Percentiles rank a stretch among this genome's conserved stretches.
These are phyloP conservation scores for Pythium periplocum DNA, from an alignment of 352 stramenopile species.

Conservation along the genomic window DNA sequence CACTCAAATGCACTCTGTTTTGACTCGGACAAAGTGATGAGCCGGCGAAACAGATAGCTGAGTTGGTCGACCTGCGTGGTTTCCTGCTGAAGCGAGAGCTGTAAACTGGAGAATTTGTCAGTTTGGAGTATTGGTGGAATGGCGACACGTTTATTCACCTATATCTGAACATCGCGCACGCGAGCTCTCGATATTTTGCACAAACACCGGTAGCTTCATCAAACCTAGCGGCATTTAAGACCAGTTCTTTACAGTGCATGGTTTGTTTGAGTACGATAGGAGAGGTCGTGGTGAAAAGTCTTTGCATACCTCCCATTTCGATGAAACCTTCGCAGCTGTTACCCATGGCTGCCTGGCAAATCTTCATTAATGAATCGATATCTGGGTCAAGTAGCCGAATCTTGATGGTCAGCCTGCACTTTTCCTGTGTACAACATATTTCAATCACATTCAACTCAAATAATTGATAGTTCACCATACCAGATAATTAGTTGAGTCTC, in stretches of 20 bases:
- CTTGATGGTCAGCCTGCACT: slow-evolving; percentile 45
- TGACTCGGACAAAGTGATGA: slow-evolving; percentile 46
- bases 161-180: slow-evolving; percentile 55
- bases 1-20: slow-evolving; percentile 41
- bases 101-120: slow-evolving; percentile 30
- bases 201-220: slow-evolving; percentile 39
- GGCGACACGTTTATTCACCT: slow-evolving; percentile 20
- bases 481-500: slow-evolving; percentile 26
- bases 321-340: slow-evolving; percentile 30
- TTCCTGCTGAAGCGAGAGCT: slow-evolving; percentile 47
- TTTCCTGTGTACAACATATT: slow-evolving; percentile 23
- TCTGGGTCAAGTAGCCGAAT: slow-evolving; percentile 55
- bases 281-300: background rate
- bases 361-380: slow-evolving; percentile 36
- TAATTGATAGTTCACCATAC: slow-evolving; percentile 12
- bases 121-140: no score
- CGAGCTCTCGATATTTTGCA: slow-evolving; percentile 44
- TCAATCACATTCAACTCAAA: background rate
- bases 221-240: slow-evolving; percentile 28
- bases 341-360: slow-evolving; percentile 40
- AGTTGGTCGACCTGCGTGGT: slow-evolving; percentile 26
- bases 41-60: slow-evolving; percentile 55
- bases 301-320: slow-evolving; percentile 43
- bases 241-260: background rate
- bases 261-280: background rate